Evolutionary conservation across 192 early-diverging fungal species (phyloP).

Genomic region (Spizellomyces punctatus): DNA sequence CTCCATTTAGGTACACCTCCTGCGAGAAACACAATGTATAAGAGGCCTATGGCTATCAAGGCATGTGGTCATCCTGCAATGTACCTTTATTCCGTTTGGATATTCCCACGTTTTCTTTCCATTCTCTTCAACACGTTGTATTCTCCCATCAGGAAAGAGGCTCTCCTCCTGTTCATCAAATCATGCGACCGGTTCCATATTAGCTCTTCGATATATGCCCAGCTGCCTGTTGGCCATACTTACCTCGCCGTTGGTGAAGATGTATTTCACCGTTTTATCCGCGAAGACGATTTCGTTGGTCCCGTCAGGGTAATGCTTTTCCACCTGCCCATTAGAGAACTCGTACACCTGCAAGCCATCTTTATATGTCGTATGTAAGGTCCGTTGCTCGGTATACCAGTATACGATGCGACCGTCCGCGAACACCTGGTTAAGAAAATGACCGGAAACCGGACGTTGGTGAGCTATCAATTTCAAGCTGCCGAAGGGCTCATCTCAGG

Average conservation of each 20-base stretch:
- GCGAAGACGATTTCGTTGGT: conserved; percentile 36
- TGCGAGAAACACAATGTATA: too few species aligned
- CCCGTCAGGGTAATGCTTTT: conserved; percentile 36
- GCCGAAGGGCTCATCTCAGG: not conserved
- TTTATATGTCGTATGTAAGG: conserved; percentile 38
- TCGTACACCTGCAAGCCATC: conserved; percentile 37
- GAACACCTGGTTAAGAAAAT: conserved; percentile 3
- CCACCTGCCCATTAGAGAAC: conserved; percentile 43
- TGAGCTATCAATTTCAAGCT: too few species aligned
- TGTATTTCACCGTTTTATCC: conserved; percentile 37
- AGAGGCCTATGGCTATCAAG: too few species aligned
- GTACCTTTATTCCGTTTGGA: conserved; percentile 21
- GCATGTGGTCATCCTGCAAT: too few species aligned
- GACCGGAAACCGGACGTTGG: too few species aligned
- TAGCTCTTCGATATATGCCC: too few species aligned
- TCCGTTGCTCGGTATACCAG: conserved; percentile 38
- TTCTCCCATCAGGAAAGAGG: conserved; percentile 30
- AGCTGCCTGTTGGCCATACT: not conserved
- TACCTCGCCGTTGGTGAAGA: conserved; percentile 33
- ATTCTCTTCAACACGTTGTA: conserved; percentile 21
- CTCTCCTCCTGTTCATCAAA: conserved; percentile 28
- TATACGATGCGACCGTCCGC: conserved; percentile 31
- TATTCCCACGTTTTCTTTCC: conserved; percentile 23
- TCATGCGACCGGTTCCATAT: too few species aligned
- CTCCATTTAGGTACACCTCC: conserved; percentile 4